A percentile compares a stretch with the other conserved stretches of the same genome.
phyloP scores from a whole-genome alignment of 371 early-diverging fungal genomes.

The Syncephalis fuscata region DNA sequence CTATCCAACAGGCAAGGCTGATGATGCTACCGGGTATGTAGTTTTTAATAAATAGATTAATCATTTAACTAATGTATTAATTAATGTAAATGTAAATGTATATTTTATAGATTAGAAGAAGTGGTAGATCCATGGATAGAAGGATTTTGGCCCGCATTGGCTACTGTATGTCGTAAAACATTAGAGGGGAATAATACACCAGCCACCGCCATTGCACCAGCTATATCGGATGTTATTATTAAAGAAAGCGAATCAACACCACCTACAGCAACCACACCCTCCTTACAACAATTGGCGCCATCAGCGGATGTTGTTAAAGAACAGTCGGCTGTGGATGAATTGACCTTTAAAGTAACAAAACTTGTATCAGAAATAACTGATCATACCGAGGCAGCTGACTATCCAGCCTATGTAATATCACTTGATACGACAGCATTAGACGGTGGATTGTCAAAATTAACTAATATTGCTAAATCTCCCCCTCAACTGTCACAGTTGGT shows the following conservation, averaged over 20 bases:
- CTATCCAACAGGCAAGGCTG: constrained; percentile 62
- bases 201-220: neutral
- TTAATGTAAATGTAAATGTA: neutral
- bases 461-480: neutral
- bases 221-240: neutral
- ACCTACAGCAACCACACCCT: constrained; percentile 1
- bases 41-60: neutral
- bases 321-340: too few relatives aligned
- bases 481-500: neutral
- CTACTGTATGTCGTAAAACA: constrained; percentile 12
- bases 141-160: constrained; percentile 60
- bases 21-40: constrained; percentile 72
- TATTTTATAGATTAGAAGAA: constrained; percentile 42
- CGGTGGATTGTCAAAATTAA: neutral
- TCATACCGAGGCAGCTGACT: too few relatives aligned
- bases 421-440: neutral
- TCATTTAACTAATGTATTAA: too few relatives aligned
- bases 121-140: constrained; percentile 87
- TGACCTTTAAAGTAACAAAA: too few relatives aligned
- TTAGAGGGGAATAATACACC: too few relatives aligned
- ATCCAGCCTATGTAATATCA: too few relatives aligned
- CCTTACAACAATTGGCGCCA: neutral
- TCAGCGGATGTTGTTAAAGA: neutral
- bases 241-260: neutral
- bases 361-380: too few relatives aligned